Evolutionary conservation across 2,329 filamentous ascomycete species (phyloP).

Genomic region (Ceratocystis lukuohia): DNA sequence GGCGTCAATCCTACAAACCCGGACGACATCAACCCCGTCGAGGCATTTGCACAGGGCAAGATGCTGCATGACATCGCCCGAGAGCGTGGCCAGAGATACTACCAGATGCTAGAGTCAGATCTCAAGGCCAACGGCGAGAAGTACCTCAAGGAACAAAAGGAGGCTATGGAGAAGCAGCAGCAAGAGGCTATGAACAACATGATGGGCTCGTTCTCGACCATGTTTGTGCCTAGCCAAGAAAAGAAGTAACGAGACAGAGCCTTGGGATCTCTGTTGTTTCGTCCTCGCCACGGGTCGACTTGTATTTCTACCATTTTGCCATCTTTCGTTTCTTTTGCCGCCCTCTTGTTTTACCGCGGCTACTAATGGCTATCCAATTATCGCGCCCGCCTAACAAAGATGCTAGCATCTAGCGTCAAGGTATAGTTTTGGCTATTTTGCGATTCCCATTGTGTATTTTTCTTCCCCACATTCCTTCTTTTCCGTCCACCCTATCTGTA

Average conservation of each 20-base stretch:
- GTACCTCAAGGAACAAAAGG: conserved; percentile 89
- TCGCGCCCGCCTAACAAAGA: background rate
- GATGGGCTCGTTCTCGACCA: conserved; percentile 61
- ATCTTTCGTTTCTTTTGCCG: background rate
- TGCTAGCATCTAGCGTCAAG: background rate
- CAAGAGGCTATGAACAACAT: conserved; percentile 87
- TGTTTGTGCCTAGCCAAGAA: conserved; percentile 32
- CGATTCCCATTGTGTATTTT: background rate
- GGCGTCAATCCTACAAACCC: background rate
- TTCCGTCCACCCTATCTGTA: background rate
- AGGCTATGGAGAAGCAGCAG: conserved; percentile 73
- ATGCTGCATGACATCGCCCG: conserved; percentile 92
- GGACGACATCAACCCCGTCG: conserved; percentile 50
- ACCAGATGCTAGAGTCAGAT: conserved; percentile 77
- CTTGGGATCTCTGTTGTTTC: background rate
- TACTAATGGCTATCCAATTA: background rate
- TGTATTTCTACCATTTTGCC: background rate
- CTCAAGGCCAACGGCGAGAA: conserved; percentile 88
- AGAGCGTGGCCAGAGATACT: conserved; percentile 81
- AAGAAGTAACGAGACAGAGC: background rate
- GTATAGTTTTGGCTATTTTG: background rate
- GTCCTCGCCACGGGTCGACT: too few relatives aligned
- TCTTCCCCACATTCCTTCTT: background rate
- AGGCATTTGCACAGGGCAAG: conserved; percentile 82
- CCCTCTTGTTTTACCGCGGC: background rate